Evolutionary conservation across 2,329 filamentous ascomycete genomes (phyloP), one percentile per base, ranked within the genome.

Genomic region (Leptodontidium sp.): DNA sequence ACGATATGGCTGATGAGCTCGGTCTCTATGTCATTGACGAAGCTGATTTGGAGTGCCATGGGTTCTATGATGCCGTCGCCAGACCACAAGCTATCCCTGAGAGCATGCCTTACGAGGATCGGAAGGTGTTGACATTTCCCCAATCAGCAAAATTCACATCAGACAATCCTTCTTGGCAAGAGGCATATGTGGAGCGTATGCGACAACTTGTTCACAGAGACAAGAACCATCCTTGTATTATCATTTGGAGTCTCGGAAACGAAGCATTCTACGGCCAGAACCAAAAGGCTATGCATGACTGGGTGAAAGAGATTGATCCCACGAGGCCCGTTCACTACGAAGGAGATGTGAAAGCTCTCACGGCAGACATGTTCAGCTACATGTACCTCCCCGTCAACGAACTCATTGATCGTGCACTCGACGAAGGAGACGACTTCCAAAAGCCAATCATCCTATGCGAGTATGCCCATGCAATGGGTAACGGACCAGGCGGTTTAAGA

Each of bases 221-320:
- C 77, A 91, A 91, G 79, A 90, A 93, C 68, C 88, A 92, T 72
- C 78, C 91, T 0, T 89, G 85, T n/a, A 83, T 93, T 61, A 88
- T 93, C 61, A 86, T 92, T 52, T 93, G 91, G 91, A 90, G 88
- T 58, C 81, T 93, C 0, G 91, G 91, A 0, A 93, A 93, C 74
- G 91, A 93, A 76, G 86, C 90, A 0, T 93, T 91, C 75, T 92
- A 91, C 74, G 91, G 91, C 0, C 80, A 82, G 9, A 93, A 93
- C 75, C 88, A 91, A 74, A 83, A 82, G 57, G 87, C 86, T 43
- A 93, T 93, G 91, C 89, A 89, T 72, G 78, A 86, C 3, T 87
- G 82, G 77, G 82, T 84, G 68, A 85, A 85, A 65, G 68, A 75
- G 0, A 80, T 80, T 47, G 87, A 89, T 72, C 78, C 81, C 3